Base-by-base conservation (phyloP, 2,329 filamentous ascomycete species). In the Rhytidhysteron rufulum region DNA sequence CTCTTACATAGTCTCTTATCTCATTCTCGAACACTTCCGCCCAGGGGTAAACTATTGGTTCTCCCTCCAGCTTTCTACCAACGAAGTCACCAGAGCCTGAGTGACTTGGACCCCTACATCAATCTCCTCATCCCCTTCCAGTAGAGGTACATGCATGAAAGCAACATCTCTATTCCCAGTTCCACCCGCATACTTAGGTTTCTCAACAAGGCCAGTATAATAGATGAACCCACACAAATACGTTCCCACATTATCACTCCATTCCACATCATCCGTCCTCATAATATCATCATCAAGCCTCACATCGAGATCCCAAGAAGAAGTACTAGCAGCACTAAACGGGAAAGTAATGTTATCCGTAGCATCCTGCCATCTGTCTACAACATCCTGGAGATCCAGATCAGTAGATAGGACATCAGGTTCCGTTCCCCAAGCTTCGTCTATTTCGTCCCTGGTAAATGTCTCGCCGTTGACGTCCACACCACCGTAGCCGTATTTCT, bases 401-500 rank as follows among this genome's bases (percentile, higher is more conserved):
- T 48, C 48, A 1, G 51, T 50, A 15, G 53, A 48, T 15, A 65
- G 43, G 5, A 47, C 45, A 1, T 51, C 49, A 16, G 51, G 43
- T 22, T 58, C 42, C 34, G 53, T 56, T 4, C 48, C 51, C 25
- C 51, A 57, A 1, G 40, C 24, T 15, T 48, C 54, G 37, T 49
- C 51, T 25, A 44, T 58, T 41, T 41, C 63, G 49, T 39, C 53
- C 42, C 42, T 61, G 44, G 38, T 62, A 13, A 63, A 57, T 5
- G 59, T 53, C 4, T 51, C 54, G 27, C 73, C 79, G 50, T 89
- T 81, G n/a, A 89, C 78, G 59, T 94, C 88, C 51, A 83, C 75
- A 15, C 68, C 66, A 31, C 55, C 50, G 65, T 94, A 95, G 4
- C 83, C 83, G 51, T 86, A 81, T 27, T 85, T 77, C 55, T 86